These are phyloP conservation scores for Aspergillus sp. DNA, from an alignment of 2,329 filamentous ascomycete species.

Conservation along the genomic window DNA sequence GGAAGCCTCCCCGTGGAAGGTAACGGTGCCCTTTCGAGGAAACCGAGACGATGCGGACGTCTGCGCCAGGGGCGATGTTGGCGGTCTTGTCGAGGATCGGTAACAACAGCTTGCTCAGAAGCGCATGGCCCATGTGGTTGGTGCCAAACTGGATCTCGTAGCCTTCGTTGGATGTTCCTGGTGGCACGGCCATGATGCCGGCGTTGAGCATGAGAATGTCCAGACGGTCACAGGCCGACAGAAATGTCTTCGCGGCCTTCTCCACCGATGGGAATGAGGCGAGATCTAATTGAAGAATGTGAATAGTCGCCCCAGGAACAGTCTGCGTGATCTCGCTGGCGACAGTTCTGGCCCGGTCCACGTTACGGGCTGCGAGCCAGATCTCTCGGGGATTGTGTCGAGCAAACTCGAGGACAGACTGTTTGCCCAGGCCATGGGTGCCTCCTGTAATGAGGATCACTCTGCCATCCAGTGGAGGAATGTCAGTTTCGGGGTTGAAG, in stretches of 20 bases:
- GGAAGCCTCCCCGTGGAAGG: background rate
- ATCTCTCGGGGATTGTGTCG: slow-evolving; percentile 45
- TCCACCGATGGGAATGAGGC: slow-evolving; percentile 41
- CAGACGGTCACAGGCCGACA: slow-evolving; percentile 34
- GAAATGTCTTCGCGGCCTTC: slow-evolving; percentile 24
- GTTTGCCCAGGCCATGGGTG: slow-evolving; percentile 48
- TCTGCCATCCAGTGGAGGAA: slow-evolving; percentile 32
- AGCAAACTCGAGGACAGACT: slow-evolving; percentile 44
- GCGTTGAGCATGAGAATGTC: slow-evolving; percentile 50
- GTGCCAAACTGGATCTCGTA: slow-evolving; percentile 52
- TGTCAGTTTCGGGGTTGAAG: slow-evolving; percentile 35
- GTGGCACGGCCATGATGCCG: slow-evolving; percentile 38
- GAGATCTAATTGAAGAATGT: slow-evolving; percentile 32
- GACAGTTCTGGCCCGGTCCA: slow-evolving; percentile 32
- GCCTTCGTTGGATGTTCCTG: slow-evolving; percentile 43
- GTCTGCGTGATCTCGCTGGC: background rate
- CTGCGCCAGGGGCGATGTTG: slow-evolving; percentile 37
- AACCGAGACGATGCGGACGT: slow-evolving; percentile 47
- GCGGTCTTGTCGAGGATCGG: slow-evolving; percentile 44
- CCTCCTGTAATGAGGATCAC: slow-evolving; percentile 31
- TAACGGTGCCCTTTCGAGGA: slow-evolving; percentile 20
- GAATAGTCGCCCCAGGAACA: background rate
- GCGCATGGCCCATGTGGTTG: slow-evolving; percentile 52
- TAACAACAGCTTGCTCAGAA: slow-evolving; percentile 47
- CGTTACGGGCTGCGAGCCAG: slow-evolving; percentile 47